phyloP scores from a whole-genome alignment of 2,329 filamentous ascomycete genomes.

The Ascochyta rabiei region DNA sequence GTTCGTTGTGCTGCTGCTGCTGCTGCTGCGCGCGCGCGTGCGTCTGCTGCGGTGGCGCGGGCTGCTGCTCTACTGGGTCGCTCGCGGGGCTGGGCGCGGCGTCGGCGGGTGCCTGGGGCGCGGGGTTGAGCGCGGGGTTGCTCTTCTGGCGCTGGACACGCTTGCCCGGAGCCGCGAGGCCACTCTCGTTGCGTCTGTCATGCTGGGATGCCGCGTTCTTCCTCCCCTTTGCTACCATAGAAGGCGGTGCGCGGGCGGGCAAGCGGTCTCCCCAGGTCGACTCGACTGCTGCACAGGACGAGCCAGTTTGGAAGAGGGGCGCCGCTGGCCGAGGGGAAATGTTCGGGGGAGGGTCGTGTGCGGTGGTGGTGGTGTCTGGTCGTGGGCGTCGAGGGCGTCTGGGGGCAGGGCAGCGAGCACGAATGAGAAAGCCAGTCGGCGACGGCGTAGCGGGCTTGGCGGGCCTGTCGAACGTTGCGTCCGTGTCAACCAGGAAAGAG shows the following conservation, averaged over 20 bases:
- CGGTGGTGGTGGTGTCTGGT: slow-evolving; percentile 21
- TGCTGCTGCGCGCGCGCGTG: slow-evolving; percentile 12
- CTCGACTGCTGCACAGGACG: slow-evolving; percentile 52
- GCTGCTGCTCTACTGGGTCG: slow-evolving; percentile 14
- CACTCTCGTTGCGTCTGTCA: slow-evolving; percentile 79
- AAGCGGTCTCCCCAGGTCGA: slow-evolving; percentile 45
- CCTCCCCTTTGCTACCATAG: slow-evolving; percentile 58
- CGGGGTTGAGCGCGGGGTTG: slow-evolving; percentile 53
- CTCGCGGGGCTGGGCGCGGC: slow-evolving; percentile 35
- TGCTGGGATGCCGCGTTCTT: slow-evolving; percentile 54
- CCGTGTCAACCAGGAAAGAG: slow-evolving; percentile 6
- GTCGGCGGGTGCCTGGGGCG: slow-evolving; percentile 50
- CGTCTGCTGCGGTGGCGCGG: too few relatives aligned
- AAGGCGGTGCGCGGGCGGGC: slow-evolving; percentile 38
- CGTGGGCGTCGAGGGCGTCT: slow-evolving; percentile 12
- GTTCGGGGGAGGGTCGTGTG: slow-evolving; percentile 26
- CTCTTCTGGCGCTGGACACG: slow-evolving; percentile 61
- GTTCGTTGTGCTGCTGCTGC: background rate
- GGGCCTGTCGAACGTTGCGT: background rate
- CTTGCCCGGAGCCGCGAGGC: slow-evolving; percentile 78
- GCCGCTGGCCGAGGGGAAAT: slow-evolving; percentile 36
- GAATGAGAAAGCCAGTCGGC: slow-evolving; percentile 11
- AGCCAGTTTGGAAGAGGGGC: slow-evolving; percentile 52
- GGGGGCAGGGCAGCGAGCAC: slow-evolving; percentile 18
- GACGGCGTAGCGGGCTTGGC: slow-evolving; percentile 3